Evolutionary conservation across 176 grass and related monocot genomes (phyloP), one percentile per base, ranked within the genome.

Genomic region (Leersia perrieri): DNA sequence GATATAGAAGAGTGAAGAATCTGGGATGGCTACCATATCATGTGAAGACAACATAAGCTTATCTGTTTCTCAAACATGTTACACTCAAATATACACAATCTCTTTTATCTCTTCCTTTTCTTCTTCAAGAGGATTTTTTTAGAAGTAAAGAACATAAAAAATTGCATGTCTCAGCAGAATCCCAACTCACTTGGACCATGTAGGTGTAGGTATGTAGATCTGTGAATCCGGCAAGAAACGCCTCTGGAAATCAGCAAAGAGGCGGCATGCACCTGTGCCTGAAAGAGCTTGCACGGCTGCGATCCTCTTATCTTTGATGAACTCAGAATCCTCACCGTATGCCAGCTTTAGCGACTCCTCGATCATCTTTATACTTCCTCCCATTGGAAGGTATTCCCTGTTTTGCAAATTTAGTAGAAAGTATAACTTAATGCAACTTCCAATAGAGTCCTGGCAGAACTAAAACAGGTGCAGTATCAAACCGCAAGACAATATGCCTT

Each of bases 231-330:
- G 92, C 82, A 95, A 77, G 53, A 98, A 98, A 11, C 90, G 86
- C 76, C 93, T 98, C 75, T 98, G 92, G 71, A 95, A 98, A 80
- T 99, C 96, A 57, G 92, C 96, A 74, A 99, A 99, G 73, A 99
- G 88, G 14, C 96, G 75, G 63, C 92, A 99, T 26, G 96, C 96
- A 66, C 96, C 96, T 38, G 90, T 99, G 38, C 92, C 96, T 39
- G 96, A 99, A 84, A 95, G 92, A 34, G 87, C 88, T 78, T 99
- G 92, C 61, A 95, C 96, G 5, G 92, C 87, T 5, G 92, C 96
- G 33, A 99, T 95, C 78, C 73, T 93, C 66, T 91, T 99, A 40
- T 95, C 92, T 81, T 93, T 91, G 79, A 99, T 90, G 71, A 90
- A 84, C 36, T 88, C 92, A 65, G 96, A 99, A 38, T 95, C 82